A percentile compares a stretch with the other conserved stretches of the same genome.
phyloP scores from a whole-genome alignment of 116 monocot genomes.

The Papilionanthe hybrid region DNA sequence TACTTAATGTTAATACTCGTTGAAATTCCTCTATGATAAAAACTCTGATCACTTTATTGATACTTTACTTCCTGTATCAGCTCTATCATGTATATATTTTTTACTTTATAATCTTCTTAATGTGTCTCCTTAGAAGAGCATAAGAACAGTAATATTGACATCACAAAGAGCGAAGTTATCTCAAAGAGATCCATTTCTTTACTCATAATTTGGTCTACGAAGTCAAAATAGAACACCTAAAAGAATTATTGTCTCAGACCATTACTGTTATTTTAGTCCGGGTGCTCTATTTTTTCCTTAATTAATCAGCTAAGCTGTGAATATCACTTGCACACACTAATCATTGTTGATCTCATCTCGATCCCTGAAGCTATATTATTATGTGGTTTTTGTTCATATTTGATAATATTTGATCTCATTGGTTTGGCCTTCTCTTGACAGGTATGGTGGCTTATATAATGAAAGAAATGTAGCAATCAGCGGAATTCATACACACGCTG shows the following conservation, averaged over 20 bases:
- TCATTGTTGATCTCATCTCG: not conserved
- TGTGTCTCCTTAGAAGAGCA: no score
- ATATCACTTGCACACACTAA: not conserved
- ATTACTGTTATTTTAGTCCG: not conserved
- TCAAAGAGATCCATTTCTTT: no score
- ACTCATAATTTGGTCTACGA: not conserved
- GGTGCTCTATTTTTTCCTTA: not conserved
- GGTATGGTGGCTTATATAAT: constrained; percentile 79
- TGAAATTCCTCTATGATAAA: no score
- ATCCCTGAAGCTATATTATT: not conserved
- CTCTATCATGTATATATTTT: no score
- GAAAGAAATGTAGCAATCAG: constrained; percentile 89
- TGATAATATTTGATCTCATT: not conserved
- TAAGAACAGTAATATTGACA: no score
- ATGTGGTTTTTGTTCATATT: not conserved
- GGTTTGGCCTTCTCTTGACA: constrained; percentile 26
- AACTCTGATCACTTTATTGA: no score
- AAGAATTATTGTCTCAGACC: not conserved
- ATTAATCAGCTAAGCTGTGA: not conserved
- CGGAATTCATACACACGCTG: constrained; percentile 96
- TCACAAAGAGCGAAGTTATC: no score
- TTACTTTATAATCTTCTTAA: no score
- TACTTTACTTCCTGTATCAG: no score
- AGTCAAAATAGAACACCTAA: not conserved
- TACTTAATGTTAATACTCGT: no score